A percentile compares a stretch with the other conserved stretches of the same genome.
Evolutionary conservation across 495 filamentous ascomycete species (phyloP).

Genomic region (Schizothecium vesticola): DNA sequence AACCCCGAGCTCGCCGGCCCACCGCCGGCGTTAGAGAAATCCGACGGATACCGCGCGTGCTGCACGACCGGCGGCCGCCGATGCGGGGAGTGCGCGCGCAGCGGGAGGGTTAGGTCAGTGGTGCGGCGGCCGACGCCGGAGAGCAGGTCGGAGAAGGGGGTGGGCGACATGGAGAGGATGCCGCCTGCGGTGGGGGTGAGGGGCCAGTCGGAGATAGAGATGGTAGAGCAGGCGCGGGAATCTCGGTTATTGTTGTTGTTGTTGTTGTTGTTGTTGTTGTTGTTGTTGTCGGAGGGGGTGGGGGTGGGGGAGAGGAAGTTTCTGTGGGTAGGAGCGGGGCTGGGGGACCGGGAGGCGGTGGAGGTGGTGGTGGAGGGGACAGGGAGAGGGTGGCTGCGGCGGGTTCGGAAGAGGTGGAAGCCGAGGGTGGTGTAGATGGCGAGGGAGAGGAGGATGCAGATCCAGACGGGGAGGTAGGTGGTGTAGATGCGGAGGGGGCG

Average conservation of each 20-base stretch:
- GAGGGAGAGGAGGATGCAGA: slow-evolving; percentile 58
- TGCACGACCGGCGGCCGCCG: not conserved
- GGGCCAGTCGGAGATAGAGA: not conserved
- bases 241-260: not conserved
- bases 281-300: not conserved
- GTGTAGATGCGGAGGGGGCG: slow-evolving; percentile 62
- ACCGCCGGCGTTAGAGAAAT: not conserved
- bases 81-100: not conserved
- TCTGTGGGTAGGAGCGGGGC: not conserved
- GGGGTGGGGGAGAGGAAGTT: not conserved
- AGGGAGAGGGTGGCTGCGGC: not conserved
- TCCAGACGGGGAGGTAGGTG: slow-evolving; percentile 75
- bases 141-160: slow-evolving; percentile 3
- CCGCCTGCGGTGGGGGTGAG: not conserved
- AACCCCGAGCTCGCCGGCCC: not conserved
- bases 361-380: not conserved
- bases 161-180: slow-evolving; percentile 40
- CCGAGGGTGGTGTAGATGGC: slow-evolving; percentile 64
- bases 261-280: no score
- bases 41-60: not conserved
- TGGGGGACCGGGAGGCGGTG: not conserved
- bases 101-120: not conserved
- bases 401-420: slow-evolving; percentile 49
- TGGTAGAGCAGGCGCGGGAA: not conserved
- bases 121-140: not conserved